A percentile compares a stretch with the other conserved stretches of the same genome.
phyloP scores from a whole-genome alignment of 768 basidiomycete genomes.

The Amanita muscaria region DNA sequence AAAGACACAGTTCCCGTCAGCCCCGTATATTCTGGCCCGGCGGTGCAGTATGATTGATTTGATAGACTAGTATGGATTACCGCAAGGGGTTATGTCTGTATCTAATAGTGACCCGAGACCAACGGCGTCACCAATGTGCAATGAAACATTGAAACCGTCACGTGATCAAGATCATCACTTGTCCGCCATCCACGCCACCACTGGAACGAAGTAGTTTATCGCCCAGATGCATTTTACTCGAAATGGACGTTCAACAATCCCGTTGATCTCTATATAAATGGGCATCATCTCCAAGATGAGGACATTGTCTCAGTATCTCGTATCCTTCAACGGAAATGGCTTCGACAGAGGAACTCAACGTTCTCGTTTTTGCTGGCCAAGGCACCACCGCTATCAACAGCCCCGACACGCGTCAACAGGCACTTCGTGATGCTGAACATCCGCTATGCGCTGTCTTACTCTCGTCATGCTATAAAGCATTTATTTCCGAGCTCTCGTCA shows the following conservation, averaged over 20 bases:
- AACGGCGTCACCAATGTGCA: too few species aligned
- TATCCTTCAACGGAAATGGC: constrained; percentile 1
- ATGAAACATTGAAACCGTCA: too few species aligned
- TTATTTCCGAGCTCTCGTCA: constrained; percentile 39
- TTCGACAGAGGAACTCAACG: background rate
- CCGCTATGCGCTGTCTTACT: constrained; percentile 36
- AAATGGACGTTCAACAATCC: background rate
- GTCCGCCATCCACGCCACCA: too few species aligned
- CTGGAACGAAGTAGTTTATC: constrained; percentile 9
- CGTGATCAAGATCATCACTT: too few species aligned
- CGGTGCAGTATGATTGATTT: background rate
- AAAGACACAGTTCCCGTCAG: background rate
- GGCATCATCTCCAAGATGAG: too few species aligned
- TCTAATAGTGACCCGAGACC: too few species aligned
- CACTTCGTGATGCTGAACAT: constrained; percentile 32
- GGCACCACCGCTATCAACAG: constrained; percentile 31
- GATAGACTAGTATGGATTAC: background rate
- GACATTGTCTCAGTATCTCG: too few species aligned
- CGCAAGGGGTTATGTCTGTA: background rate
- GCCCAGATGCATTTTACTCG: constrained; percentile 1
- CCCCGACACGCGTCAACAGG: constrained; percentile 26
- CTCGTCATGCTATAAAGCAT: constrained; percentile 40
- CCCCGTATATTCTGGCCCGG: background rate
- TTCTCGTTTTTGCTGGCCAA: constrained; percentile 54
- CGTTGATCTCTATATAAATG: too few species aligned